Evolutionary conservation across 2,329 filamentous ascomycete genomes (phyloP).

Genomic region (Periconia digitata): DNA sequence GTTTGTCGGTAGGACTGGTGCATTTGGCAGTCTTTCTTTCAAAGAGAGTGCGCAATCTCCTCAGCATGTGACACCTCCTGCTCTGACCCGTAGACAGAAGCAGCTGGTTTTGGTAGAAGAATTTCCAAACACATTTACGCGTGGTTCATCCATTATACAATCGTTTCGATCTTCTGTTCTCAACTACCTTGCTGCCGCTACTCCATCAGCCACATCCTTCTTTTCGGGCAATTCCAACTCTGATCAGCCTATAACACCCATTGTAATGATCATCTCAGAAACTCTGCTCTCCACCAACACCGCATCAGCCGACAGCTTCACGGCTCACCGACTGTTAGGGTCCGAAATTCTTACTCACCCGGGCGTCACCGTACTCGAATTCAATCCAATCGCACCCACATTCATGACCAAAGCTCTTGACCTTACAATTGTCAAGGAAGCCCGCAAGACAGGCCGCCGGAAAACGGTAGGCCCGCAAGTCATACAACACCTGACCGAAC

Average conservation of each 20-base stretch:
- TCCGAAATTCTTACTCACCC: constrained; percentile 83
- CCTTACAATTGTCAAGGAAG: constrained; percentile 80
- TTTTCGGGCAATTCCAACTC: constrained; percentile 28
- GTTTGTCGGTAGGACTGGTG: constrained; percentile 79
- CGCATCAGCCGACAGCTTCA: constrained; percentile 86
- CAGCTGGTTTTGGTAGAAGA: constrained; percentile 54
- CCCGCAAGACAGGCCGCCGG: constrained; percentile 72
- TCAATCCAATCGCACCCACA: constrained; percentile 88
- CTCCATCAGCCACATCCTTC: constrained; percentile 56
- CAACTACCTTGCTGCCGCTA: constrained; percentile 71
- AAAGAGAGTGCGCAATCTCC: constrained; percentile 16
- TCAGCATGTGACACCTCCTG: constrained; percentile 15
- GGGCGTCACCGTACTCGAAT: constrained; percentile 78
- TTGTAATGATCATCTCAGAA: constrained; percentile 91
- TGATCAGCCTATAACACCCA: constrained; percentile 52
- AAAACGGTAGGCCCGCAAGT: constrained; percentile 77
- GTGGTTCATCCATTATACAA: constrained; percentile 47
- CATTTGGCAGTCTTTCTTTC: constrained; percentile 71
- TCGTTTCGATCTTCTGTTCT: constrained; percentile 71
- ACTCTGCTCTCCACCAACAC: constrained; percentile 83
- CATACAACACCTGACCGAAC: constrained; percentile 76
- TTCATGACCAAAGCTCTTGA: constrained; percentile 83
- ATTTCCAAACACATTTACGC: constrained; percentile 53
- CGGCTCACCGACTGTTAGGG: constrained; percentile 84
- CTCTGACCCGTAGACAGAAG: constrained; percentile 25